phyloP scores from a whole-genome alignment of 176 grass and related monocot genomes.

The Puya raimondii region DNA sequence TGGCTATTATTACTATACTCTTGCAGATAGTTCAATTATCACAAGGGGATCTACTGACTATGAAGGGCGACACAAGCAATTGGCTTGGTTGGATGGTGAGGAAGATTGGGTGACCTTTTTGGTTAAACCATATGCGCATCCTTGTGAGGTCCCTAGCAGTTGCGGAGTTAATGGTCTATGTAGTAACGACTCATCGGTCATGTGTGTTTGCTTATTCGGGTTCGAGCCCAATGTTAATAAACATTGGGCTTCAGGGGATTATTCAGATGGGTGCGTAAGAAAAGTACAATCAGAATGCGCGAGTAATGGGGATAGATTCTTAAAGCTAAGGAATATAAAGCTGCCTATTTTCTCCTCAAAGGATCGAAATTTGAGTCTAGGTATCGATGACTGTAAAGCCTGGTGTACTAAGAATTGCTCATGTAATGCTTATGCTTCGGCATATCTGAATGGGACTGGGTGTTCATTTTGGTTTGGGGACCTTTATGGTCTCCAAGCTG shows the following conservation, averaged over 20 bases:
- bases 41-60: constrained; percentile 1
- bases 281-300: constrained; percentile 9
- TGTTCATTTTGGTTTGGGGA: constrained; percentile 20
- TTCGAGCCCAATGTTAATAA: constrained; percentile 14
- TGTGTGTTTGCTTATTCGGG: constrained; percentile 20
- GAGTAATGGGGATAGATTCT: neutral
- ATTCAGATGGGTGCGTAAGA: constrained; percentile 15
- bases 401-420: constrained; percentile 14
- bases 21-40: neutral
- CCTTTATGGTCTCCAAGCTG: neutral
- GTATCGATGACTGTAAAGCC: neutral
- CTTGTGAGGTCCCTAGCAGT: constrained; percentile 12
- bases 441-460: neutral
- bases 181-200: neutral
- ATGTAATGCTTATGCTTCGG: constrained; percentile 20
- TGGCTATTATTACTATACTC: constrained; percentile 9
- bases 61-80: neutral
- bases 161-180: constrained; percentile 25
- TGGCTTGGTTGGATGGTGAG: constrained; percentile 12
- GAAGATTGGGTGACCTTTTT: neutral
- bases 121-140: neutral
- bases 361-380: neutral
- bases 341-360: constrained; percentile 1
- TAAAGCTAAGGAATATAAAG: neutral
- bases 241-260: constrained; percentile 21